These are phyloP conservation scores for Paecilomyces formosus DNA, from an alignment of 2,329 filamentous ascomycete genomes.

Conservation along the genomic window DNA sequence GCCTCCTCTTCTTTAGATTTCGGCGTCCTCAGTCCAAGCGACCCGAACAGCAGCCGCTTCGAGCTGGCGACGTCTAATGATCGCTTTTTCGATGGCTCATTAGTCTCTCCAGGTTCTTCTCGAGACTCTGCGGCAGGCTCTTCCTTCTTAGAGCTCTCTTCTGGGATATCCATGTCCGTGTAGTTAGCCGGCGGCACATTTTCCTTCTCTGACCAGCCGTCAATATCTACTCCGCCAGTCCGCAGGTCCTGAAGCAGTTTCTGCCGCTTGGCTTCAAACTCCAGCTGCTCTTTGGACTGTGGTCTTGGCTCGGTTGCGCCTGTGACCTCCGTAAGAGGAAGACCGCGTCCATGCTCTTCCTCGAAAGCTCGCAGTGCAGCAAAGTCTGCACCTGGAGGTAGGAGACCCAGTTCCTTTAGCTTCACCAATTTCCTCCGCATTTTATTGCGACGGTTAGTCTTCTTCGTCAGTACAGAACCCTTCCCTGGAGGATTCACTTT, in stretches of 20 bases:
- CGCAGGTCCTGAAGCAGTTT: slow-evolving; percentile 46
- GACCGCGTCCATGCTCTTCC: slow-evolving; percentile 12
- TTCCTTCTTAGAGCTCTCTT: neutral
- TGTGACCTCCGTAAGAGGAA: slow-evolving; percentile 15
- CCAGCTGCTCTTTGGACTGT: slow-evolving; percentile 23
- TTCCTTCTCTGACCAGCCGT: slow-evolving; percentile 21
- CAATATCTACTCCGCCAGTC: slow-evolving; percentile 46
- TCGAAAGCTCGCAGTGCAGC: slow-evolving; percentile 39
- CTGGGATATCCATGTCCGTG: neutral
- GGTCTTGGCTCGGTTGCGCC: slow-evolving; percentile 11
- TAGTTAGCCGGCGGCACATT: slow-evolving; percentile 13
- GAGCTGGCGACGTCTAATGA: slow-evolving; percentile 54
- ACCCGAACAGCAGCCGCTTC: slow-evolving; percentile 62
- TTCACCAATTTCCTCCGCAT: slow-evolving; percentile 42
- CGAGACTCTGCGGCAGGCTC: neutral
- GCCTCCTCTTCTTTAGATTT: slow-evolving; percentile 63
- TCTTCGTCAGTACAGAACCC: slow-evolving; percentile 45
- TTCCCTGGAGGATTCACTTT: slow-evolving; percentile 36
- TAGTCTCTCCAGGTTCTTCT: neutral
- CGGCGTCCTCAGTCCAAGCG: slow-evolving; percentile 62
- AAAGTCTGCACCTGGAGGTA: slow-evolving; percentile 46
- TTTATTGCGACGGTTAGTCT: slow-evolving; percentile 49
- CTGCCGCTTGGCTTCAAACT: slow-evolving; percentile 46
- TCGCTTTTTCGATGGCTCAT: slow-evolving; percentile 23
- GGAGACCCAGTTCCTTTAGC: slow-evolving; percentile 47